phyloP scores from a whole-genome alignment of 1,139 yeast genomes.

The Wickerhamomyces sp. region DNA sequence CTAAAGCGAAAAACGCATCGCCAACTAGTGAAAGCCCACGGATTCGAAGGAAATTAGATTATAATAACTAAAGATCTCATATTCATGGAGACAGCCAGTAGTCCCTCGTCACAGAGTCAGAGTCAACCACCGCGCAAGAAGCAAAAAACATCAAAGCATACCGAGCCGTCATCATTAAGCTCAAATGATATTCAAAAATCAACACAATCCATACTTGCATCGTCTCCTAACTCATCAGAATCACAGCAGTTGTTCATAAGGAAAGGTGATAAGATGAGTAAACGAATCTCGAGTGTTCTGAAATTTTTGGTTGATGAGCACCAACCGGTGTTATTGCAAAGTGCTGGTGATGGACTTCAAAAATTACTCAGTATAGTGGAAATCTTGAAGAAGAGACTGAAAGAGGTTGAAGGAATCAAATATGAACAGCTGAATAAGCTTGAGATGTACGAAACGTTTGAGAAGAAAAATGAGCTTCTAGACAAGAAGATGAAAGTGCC shows the following conservation, averaged over 20 bases:
- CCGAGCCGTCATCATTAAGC: background rate
- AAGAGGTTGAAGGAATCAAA: slow-evolving; percentile 2
- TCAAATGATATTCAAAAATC: background rate
- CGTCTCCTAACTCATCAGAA: too few species aligned
- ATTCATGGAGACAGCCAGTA: background rate
- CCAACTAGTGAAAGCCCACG: background rate
- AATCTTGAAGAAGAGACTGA: slow-evolving; percentile 16
- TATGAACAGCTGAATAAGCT: slow-evolving; percentile 19
- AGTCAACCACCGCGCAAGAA: slow-evolving; percentile 2
- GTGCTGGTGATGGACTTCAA: slow-evolving; percentile 19
- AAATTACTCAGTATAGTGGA: slow-evolving; percentile 19
- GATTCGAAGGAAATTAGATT: too few species aligned
- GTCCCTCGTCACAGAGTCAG: background rate
- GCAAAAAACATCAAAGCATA: background rate
- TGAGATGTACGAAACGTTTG: slow-evolving; percentile 14
- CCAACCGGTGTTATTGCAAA: slow-evolving; percentile 12
- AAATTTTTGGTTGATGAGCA: slow-evolving; percentile 2
- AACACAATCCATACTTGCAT: too few species aligned
- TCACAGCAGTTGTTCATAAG: slow-evolving; percentile 3
- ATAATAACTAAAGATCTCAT: background rate
- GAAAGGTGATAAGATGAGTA: slow-evolving; percentile 13
- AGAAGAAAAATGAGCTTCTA: slow-evolving; percentile 14
- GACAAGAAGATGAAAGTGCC: slow-evolving; percentile 16
- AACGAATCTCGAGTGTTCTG: slow-evolving; percentile 4
- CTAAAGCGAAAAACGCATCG: background rate